Evolutionary conservation across 768 basidiomycete species (phyloP), one percentile per base, ranked within the genome.

Genomic region (Leccinum obscurum): DNA sequence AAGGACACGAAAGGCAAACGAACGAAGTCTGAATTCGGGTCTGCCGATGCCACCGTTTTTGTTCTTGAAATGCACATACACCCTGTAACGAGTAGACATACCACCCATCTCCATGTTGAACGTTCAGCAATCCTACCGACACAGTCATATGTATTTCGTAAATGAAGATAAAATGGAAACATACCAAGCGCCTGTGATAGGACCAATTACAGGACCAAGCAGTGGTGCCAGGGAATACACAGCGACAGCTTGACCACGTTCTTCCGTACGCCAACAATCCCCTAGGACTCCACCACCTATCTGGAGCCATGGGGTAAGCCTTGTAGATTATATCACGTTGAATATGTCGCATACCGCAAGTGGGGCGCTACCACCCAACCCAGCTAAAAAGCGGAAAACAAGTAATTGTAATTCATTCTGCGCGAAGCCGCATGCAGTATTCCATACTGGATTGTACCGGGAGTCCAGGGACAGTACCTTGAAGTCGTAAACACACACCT

Each of bases 41-140:
- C 72, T 80, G 6, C 83, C 85, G 5, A 78, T 69, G n/a, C 81
- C 83, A 24, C 77, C 79, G 57, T 86, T 84, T 55, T 78, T 83
- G 1, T 74, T 72, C 59, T 81, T 83, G 17, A 51, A 22, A 60
- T 80, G 68, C 3, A 78, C 70, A 59, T 88, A 87, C 1, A 86
- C 66, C 49, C 66, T 71, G 68, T 92, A 39, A 46, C 4, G 22
- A 49, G 3, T 13, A 39, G 5, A 77, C 83, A 46, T 70, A 83
- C 84, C 32, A 89, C 87, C 88, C 87, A 90, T 70, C 86, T 76
- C 89, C 89, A 90, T 0, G 85, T 85, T 0, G 86, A 81, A 39
- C 74, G 76, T 46, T 89, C 76, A 0, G 84, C 83, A 28, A 91
- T 82, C 77, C 64, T 81, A 15, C 64, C 68, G 13, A 68, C 63